Conservation (phyloP, 768 basidiomycete species). For the Calocybe cyanea region DNA sequence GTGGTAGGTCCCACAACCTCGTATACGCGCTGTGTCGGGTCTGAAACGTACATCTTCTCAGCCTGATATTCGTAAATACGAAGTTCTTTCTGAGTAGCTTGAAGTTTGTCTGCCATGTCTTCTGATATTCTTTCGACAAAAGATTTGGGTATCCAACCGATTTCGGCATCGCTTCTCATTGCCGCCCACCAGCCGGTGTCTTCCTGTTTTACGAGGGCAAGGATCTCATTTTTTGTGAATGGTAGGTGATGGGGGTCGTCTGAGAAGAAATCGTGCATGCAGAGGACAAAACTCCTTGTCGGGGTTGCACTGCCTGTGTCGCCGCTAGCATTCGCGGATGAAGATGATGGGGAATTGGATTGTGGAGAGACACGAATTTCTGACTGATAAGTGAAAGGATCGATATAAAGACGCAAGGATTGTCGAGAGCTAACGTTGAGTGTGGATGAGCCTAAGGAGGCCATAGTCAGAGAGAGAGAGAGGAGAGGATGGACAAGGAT, state of each 20-base stretch:
- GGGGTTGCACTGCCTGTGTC: conserved; percentile 27
- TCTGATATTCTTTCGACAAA: conserved; percentile 57
- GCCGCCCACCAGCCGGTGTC: conserved; percentile 83
- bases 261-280: conserved; percentile 65
- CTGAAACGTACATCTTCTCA: conserved; percentile 38
- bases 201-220: conserved; percentile 66
- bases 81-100: conserved; percentile 38
- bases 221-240: conserved; percentile 63
- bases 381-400: conserved; percentile 29
- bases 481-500: too few species aligned
- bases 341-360: conserved; percentile 32
- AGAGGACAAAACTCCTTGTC: conserved; percentile 42
- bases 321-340: conserved; percentile 26
- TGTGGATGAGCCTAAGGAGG: conserved; percentile 31
- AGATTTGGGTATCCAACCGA: conserved; percentile 77
- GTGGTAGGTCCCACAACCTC: conserved; percentile 10
- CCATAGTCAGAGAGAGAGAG: conserved; percentile 5
- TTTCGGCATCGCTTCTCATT: conserved; percentile 46
- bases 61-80: conserved; percentile 46
- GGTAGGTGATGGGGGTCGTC: conserved; percentile 58
- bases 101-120: conserved; percentile 47
- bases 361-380: conserved; percentile 27
- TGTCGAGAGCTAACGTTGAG: conserved; percentile 27
- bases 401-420: conserved; percentile 36
- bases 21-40: conserved; percentile 30